These are phyloP conservation scores for Triangularia setosa DNA, from an alignment of 2,329 filamentous ascomycete species.

Conservation along the genomic window DNA sequence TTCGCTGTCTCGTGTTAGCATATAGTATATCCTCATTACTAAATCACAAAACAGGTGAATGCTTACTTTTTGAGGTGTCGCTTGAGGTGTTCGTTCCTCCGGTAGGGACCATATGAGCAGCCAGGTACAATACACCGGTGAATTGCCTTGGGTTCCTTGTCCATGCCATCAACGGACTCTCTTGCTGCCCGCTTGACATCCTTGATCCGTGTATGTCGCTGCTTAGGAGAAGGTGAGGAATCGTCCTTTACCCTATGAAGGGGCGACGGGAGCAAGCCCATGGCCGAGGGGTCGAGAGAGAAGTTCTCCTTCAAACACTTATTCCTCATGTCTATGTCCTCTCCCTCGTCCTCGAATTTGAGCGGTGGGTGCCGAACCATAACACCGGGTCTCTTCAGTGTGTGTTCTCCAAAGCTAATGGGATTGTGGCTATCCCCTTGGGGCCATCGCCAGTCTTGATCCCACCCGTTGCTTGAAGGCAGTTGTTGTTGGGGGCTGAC, in stretches of 20 bases:
- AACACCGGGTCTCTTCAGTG: constrained; percentile 1
- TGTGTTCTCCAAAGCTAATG: constrained; percentile 18
- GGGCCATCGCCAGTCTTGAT: not conserved
- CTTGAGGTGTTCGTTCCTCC: constrained; percentile 53
- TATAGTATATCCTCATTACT: not conserved
- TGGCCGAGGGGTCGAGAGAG: constrained; percentile 39
- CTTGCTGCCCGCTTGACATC: not conserved
- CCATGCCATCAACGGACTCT: not conserved
- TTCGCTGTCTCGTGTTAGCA: not conserved
- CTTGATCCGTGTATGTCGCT: not conserved
- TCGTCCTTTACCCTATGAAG: constrained; percentile 14
- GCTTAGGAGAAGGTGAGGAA: not conserved
- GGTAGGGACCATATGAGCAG: constrained; percentile 35
- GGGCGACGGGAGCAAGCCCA: constrained; percentile 42
- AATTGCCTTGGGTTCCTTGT: constrained; percentile 22
- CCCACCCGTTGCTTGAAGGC: not conserved
- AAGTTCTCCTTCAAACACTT: constrained; percentile 39
- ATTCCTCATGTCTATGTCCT: constrained; percentile 29
- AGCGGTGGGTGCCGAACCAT: constrained; percentile 28
- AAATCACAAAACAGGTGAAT: not conserved
- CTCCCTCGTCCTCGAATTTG: constrained; percentile 14
- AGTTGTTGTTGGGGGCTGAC: not conserved
- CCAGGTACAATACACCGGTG: constrained; percentile 41
- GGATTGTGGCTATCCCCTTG: constrained; percentile 20
- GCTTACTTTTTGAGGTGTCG: constrained; percentile 51